phyloP scores from a whole-genome alignment of 1,139 yeast genomes.

The Candida mesenterica region DNA sequence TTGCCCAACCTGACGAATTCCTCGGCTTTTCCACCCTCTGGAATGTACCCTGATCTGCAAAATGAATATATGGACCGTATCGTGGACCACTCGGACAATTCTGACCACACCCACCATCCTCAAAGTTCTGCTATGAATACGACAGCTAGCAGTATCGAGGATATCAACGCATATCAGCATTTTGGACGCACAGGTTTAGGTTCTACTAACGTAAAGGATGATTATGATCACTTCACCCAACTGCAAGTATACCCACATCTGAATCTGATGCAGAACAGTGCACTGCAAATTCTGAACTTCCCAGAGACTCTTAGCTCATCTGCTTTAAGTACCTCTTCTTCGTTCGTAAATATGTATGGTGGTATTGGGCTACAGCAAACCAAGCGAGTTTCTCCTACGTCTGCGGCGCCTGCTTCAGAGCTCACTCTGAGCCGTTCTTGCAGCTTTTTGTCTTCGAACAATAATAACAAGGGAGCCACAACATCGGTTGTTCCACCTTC shows the following conservation, averaged over 20 bases:
- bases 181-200: constrained; percentile 19
- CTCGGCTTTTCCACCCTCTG: constrained; percentile 32
- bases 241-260: constrained; percentile 1
- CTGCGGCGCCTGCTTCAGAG: background rate
- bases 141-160: constrained; percentile 10
- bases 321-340: constrained; percentile 10
- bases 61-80: constrained; percentile 1
- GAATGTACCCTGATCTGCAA: constrained; percentile 3
- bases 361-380: constrained; percentile 4
- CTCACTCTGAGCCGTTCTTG: constrained; percentile 1
- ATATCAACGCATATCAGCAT: constrained; percentile 11
- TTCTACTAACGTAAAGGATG: constrained; percentile 6
- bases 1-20: constrained; percentile 27
- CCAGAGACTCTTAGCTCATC: constrained; percentile 2
- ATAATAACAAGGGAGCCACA: background rate
- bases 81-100: constrained; percentile 1
- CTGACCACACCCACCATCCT: constrained; percentile 1
- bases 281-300: constrained; percentile 8
- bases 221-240: constrained; percentile 9
- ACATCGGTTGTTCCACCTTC: constrained; percentile 14
- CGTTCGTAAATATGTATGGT: constrained; percentile 10
- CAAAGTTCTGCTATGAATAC: constrained; percentile 6
- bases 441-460: constrained; percentile 1
- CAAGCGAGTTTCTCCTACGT: background rate
- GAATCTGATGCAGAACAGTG: constrained; percentile 2